Percentiles rank a stretch among this genome's conserved stretches.
Conservation (phyloP, 495 filamentous ascomycete species). For the Chaetomium fimeti region DNA sequence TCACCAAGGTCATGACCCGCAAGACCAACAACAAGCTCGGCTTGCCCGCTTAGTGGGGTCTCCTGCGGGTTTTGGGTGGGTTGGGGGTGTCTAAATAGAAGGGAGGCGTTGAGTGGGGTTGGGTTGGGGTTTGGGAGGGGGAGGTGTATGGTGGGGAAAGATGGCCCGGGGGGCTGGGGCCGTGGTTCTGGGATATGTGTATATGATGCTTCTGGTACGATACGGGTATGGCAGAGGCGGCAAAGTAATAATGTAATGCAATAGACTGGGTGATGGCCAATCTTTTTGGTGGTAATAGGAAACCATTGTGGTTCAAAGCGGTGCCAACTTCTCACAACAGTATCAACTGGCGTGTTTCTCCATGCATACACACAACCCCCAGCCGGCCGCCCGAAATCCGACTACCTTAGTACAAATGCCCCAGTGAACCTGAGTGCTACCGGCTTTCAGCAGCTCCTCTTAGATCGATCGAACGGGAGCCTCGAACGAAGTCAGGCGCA, state of each 20-base stretch:
- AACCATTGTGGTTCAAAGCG: no score
- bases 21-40: conserved; percentile 46
- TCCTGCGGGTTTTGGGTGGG: not conserved
- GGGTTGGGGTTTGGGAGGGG: not conserved
- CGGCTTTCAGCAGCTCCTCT: no score
- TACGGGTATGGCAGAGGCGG: conserved; percentile 1
- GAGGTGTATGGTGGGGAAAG: not conserved
- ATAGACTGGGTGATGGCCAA: not conserved
- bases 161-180: not conserved
- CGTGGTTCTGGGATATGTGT: conserved; percentile 8
- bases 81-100: not conserved
- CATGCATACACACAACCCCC: no score
- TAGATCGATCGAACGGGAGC: no score
- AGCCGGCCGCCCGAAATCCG: no score
- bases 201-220: not conserved
- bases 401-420: no score
- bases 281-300: not conserved
- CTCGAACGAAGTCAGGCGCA: no score
- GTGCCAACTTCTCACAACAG: no score
- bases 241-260: conserved; percentile 15
- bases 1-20: conserved; percentile 76
- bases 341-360: no score
- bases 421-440: no score
- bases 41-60: conserved; percentile 17
- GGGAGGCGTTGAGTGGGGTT: not conserved